Evolutionary conservation across 148 eudicot genomes (phyloP), one percentile per base, ranked within the genome.

Genomic region (Fagopyrum homotropicum): DNA sequence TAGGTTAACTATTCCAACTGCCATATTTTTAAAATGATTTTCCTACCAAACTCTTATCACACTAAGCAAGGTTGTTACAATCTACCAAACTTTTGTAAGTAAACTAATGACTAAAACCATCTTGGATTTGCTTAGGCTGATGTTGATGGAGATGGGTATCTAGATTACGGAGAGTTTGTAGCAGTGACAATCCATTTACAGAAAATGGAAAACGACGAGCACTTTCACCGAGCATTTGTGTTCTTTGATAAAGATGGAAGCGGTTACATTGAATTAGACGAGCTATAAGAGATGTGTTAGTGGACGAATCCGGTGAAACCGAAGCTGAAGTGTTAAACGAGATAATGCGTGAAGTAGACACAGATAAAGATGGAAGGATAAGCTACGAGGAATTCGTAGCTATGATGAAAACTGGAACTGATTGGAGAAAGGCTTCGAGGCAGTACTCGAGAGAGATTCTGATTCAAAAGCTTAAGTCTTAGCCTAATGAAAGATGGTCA

Each of bases 111-210:
- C 9, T 49, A n/a, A n/a, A 56, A n/a, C 22, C 26, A 1, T 52
- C 44, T 51, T 68, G 73, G n/a, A 51, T 77, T 17, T 75, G 19
- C 69, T 68, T 77, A 93, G 98, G 98, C 97, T 77, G 98, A 93
- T 83, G 92, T 88, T 72, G 98, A 91, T 79, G 92, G 94, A 56
- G 91, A 89, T 55, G 98, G 97, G 72, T 84, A 89, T 35, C 77
- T 93, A 74, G 97, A 93, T 81, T 93, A 93, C 48, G 97, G 97
- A 47, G 98, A 93, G 83, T 93, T 93, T 85, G 98, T 93, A 43
- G 98, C 97, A 2, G 97, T 93, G 69, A 93, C 94, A 10, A 93
- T 93, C 73, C 98, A 93, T 81, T 84, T 93, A 45, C 94, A 93
- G 80, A 89, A 87, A 80, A 88, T 93, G 92, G 97, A 93, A 84